Percentiles rank a stretch among this genome's conserved stretches.
Conservation (phyloP, 805 yeast genomes). For the Kazachstania africana region DNA sequence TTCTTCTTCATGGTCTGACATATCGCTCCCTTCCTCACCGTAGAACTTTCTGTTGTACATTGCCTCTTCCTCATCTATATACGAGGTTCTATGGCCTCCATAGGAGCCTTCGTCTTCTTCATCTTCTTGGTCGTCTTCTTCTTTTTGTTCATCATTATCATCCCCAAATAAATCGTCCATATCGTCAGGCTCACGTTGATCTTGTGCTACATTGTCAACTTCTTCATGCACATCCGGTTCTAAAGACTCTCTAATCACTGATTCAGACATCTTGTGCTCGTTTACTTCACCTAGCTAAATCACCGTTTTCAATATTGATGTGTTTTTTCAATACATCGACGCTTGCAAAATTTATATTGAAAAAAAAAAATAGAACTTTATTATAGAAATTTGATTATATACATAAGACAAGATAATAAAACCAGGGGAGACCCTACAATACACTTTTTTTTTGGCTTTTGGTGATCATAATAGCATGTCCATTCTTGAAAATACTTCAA, state of each 20-base stretch:
- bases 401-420: too few relatives aligned
- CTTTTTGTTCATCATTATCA: constrained; percentile 21
- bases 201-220: constrained; percentile 1
- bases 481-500: constrained; percentile 82
- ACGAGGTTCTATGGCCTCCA: constrained; percentile 16
- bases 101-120: constrained; percentile 9
- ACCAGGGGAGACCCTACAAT: too few relatives aligned
- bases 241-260: too few relatives aligned
- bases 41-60: constrained; percentile 26
- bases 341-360: too few relatives aligned
- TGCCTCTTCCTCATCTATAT: constrained; percentile 28
- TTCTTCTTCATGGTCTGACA: constrained; percentile 25
- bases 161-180: constrained; percentile 34
- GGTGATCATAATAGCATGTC: constrained; percentile 65
- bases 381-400: too few relatives aligned
- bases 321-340: too few relatives aligned
- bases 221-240: too few relatives aligned
- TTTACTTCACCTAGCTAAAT: too few relatives aligned
- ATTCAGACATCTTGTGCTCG: too few relatives aligned
- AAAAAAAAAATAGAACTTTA: too few relatives aligned
- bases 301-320: too few relatives aligned
- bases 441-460: too few relatives aligned
- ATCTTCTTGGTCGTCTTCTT: constrained; percentile 7
- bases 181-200: constrained; percentile 26
- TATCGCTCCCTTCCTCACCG: constrained; percentile 22